Evolutionary conservation across 202 grass and related monocot species (phyloP).

Genomic region (Dendrocalamus latiflorus): DNA sequence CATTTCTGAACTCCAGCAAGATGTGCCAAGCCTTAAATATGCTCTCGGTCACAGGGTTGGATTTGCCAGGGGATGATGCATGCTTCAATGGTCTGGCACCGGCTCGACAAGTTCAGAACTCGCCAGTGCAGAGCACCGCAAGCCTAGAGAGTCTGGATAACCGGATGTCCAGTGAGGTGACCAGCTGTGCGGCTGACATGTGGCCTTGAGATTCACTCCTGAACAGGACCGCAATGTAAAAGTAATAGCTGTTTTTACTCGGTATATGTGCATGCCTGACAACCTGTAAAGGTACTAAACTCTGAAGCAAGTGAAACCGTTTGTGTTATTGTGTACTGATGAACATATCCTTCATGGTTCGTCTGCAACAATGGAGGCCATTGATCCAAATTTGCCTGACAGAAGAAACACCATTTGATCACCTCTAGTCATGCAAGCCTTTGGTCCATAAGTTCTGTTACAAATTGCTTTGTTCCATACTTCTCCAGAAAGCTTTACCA

Average conservation of each 20-base stretch:
- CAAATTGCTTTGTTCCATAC: background rate
- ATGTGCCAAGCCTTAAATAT: slow-evolving; percentile 44
- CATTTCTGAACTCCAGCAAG: slow-evolving; percentile 51
- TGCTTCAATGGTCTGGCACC: slow-evolving; percentile 33
- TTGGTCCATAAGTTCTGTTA: background rate
- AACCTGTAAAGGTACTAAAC: background rate
- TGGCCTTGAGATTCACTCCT: slow-evolving; percentile 39
- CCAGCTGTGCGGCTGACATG: slow-evolving; percentile 21
- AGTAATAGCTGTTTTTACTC: background rate
- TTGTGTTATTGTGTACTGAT: background rate
- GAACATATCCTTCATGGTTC: background rate
- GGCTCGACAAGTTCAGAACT: slow-evolving; percentile 42
- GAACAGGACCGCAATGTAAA: slow-evolving; percentile 10
- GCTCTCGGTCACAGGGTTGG: slow-evolving; percentile 35
- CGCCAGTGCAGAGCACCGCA: slow-evolving; percentile 38
- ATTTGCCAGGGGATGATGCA: slow-evolving; percentile 33
- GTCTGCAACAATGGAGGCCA: background rate
- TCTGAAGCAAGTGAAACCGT: background rate
- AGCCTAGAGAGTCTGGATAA: slow-evolving; percentile 40
- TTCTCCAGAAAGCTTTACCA: slow-evolving; percentile 2
- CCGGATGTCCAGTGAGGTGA: slow-evolving; percentile 26
- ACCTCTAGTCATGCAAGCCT: background rate
- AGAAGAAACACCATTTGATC: background rate
- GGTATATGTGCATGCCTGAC: background rate
- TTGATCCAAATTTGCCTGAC: background rate